Conservation (phyloP, 495 filamentous ascomycete species). For the Entonaema liquescens region DNA sequence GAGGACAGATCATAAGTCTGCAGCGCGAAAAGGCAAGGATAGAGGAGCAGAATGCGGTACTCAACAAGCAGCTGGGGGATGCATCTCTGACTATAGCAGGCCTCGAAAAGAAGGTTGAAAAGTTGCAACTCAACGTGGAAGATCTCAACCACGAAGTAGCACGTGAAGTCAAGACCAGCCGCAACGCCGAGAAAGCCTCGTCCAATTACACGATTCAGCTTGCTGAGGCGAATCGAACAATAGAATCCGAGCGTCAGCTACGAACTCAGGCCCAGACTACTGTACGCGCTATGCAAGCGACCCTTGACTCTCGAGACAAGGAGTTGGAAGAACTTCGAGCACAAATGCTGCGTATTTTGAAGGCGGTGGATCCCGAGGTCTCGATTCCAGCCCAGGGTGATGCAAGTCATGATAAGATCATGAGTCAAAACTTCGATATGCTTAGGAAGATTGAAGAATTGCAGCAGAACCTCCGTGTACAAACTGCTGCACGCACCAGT, state of each 20-base stretch:
- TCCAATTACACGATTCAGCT: conserved; percentile 84
- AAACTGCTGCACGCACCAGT: conserved; percentile 81
- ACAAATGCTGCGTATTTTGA: conserved; percentile 82
- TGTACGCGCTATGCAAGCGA: conserved; percentile 77
- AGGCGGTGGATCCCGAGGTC: conserved; percentile 83
- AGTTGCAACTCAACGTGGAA: conserved; percentile 85
- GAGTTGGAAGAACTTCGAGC: conserved; percentile 82
- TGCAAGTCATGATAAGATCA: conserved; percentile 55
- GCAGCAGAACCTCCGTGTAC: conserved; percentile 83
- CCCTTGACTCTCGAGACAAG: conserved; percentile 77
- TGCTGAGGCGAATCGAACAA: conserved; percentile 84
- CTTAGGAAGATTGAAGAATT: conserved; percentile 90
- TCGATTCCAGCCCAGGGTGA: conserved; percentile 56
- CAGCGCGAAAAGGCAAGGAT: conserved; percentile 85
- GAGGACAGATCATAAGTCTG: conserved; percentile 76
- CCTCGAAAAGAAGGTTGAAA: conserved; percentile 95
- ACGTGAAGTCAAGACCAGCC: conserved; percentile 87
- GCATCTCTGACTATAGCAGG: conserved; percentile 84
- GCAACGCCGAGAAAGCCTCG: conserved; percentile 90
- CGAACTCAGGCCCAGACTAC: conserved; percentile 86
- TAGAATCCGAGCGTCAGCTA: conserved; percentile 91
- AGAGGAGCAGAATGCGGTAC: conserved; percentile 82
- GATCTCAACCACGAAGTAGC: conserved; percentile 94
- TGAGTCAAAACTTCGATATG: conserved; percentile 75
- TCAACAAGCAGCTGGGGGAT: conserved; percentile 87